Conservation (phyloP, 2,329 filamentous ascomycete genomes). For the Trichoderma guizhouense region DNA sequence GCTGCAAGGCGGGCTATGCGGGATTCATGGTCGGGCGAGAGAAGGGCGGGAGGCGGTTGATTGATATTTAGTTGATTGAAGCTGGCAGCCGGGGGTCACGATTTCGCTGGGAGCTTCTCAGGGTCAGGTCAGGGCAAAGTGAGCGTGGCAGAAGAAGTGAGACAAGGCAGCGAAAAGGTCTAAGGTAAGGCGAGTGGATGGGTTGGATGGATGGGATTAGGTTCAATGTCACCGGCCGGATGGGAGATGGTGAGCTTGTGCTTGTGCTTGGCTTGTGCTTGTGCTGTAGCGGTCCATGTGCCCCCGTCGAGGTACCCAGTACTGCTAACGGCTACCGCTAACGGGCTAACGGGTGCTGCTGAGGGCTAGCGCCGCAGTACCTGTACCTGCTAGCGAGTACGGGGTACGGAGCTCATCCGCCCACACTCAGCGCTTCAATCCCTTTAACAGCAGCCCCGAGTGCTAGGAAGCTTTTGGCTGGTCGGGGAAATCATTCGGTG, state of each 20-base stretch:
- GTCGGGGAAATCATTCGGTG: neutral
- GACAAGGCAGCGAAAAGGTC: neutral
- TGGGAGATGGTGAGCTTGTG: neutral
- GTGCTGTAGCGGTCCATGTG: neutral
- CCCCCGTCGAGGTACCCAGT: neutral
- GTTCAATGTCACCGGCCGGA: conserved; percentile 5
- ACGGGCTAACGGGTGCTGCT: neutral
- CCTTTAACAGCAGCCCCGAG: neutral
- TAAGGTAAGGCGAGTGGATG: neutral
- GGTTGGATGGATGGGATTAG: neutral
- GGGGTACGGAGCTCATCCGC: neutral
- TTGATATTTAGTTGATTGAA: neutral
- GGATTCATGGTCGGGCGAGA: conserved; percentile 5
- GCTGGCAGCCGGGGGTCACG: conserved; percentile 5
- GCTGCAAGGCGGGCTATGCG: conserved; percentile 4
- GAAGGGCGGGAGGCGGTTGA: neutral
- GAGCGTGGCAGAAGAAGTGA: neutral
- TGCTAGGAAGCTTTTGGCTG: neutral
- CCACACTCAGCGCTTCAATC: neutral
- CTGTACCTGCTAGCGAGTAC: neutral
- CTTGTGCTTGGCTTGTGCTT: neutral
- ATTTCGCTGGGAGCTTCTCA: neutral
- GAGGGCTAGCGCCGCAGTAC: neutral
- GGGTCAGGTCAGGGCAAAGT: conserved; percentile 2
- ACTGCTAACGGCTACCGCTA: neutral